These are phyloP conservation scores for Geotrichum bryndzae DNA, from an alignment of 1,139 yeast genomes.

Conservation along the genomic window DNA sequence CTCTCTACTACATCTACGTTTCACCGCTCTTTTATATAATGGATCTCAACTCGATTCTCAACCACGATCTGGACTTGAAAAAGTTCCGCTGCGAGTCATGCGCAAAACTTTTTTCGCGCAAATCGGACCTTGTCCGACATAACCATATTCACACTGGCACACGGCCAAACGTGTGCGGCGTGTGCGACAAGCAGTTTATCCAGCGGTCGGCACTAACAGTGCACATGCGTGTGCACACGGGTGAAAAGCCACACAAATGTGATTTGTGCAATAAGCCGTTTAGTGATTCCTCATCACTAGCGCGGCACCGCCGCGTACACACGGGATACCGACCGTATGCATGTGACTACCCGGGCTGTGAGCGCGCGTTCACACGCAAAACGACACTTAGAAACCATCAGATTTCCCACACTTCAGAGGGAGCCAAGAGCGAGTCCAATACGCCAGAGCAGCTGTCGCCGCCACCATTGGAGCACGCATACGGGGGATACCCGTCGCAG, in stretches of 20 bases:
- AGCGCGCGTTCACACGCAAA: slow-evolving; percentile 58
- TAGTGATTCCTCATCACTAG: slow-evolving; percentile 39
- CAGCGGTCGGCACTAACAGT: slow-evolving; percentile 68
- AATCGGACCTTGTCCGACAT: slow-evolving; percentile 64
- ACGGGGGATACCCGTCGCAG: neutral
- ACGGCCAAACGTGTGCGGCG: slow-evolving; percentile 39
- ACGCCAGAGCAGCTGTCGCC: neutral
- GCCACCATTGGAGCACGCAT: neutral
- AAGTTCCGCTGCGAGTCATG: slow-evolving; percentile 19
- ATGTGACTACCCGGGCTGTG: slow-evolving; percentile 62
- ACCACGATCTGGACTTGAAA: neutral
- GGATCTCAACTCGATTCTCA: slow-evolving; percentile 12
- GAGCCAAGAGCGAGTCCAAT: neutral
- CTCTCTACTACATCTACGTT: neutral
- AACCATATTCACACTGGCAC: slow-evolving; percentile 83
- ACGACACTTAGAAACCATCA: slow-evolving; percentile 46
- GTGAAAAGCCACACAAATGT: slow-evolving; percentile 55
- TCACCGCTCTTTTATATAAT: neutral
- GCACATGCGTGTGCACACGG: slow-evolving; percentile 76
- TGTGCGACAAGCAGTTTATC: slow-evolving; percentile 52
- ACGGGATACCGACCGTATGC: slow-evolving; percentile 59
- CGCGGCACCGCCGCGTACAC: slow-evolving; percentile 39
- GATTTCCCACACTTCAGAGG: neutral
- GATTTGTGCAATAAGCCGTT: slow-evolving; percentile 35
- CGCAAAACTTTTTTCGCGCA: slow-evolving; percentile 46